Base-by-base conservation (phyloP, 805 yeast genomes). In the Candida nanaspora region DNA sequence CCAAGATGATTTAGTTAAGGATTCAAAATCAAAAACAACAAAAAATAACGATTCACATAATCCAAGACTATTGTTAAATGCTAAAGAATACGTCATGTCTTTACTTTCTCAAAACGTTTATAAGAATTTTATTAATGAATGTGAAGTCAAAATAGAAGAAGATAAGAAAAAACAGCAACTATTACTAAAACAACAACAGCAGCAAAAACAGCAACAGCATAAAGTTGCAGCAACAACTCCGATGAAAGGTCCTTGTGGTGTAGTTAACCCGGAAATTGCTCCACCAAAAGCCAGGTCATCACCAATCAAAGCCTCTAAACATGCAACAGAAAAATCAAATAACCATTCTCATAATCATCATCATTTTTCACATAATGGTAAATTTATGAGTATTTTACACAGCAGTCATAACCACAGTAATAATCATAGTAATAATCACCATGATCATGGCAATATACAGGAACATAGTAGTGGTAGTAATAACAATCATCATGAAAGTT, bases 1-100 rank as follows among this genome's bases (percentile, higher is more conserved):
- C 3, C 61, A 55, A 44, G 52, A 59, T 14, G 49, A 47, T 16
- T 45, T 61, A n/a, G 41, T 58, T 10, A 20, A 33, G 10, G 69
- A 63, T 6, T 16, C 34, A 7, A 39, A 50, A 52, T 27, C 37
- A 6, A 9, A 29, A 28, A 13, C 35, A 18, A 20, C n/a, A 14
- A 28, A n/a, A 6, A 39, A 37, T 7, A 16, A 35, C 6, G 39
- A 42, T 14, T 34, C 29, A 15, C 56, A 51, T 35, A 36, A 47
- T 30, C 57, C 57, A 13, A 33, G 25, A 8, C 21, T 32, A 6
- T 35, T 53, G 10, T 22, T 45, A 6, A 44, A 35, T 6, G 52
- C 56, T 4, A 53, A 51, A 34, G 43, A 42, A 20, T 21, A 39
- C 27, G 35, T 49, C 6, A 36, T 50, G 14, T 46, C 50, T 2